Conservation (phyloP, 2,329 filamentous ascomycete genomes). For the Pseudocercospora crystallina region DNA sequence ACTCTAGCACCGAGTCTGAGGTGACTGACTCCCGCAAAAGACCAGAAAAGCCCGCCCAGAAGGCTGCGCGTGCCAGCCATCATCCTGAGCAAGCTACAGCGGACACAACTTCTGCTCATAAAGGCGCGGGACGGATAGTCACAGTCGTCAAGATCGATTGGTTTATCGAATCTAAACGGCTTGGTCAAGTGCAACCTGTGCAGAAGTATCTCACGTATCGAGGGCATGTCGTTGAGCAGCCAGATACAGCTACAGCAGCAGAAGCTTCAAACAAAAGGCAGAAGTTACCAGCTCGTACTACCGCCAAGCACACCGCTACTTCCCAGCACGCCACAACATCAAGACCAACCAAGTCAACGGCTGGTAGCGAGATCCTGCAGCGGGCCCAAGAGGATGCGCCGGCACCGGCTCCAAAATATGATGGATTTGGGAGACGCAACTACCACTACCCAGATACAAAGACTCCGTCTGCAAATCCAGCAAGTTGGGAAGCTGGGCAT, state of each 20-base stretch:
- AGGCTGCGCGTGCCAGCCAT: background rate
- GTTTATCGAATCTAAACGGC: conserved; percentile 50
- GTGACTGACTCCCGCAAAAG: conserved; percentile 15
- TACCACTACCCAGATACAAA: conserved; percentile 16
- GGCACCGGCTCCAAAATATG: conserved; percentile 6
- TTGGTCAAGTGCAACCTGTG: conserved; percentile 46
- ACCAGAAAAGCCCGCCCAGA: background rate
- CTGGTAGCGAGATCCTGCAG: conserved; percentile 43
- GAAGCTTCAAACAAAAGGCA: conserved; percentile 5
- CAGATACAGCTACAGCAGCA: conserved; percentile 23
- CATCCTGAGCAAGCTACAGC: background rate
- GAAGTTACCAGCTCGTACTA: conserved; percentile 10
- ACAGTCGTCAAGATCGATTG: conserved; percentile 56
- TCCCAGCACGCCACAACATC: conserved; percentile 7
- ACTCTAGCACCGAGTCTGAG: conserved; percentile 40
- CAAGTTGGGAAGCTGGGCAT: conserved; percentile 33
- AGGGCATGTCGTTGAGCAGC: conserved; percentile 45
- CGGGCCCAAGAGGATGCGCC: conserved; percentile 50
- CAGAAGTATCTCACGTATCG: conserved; percentile 54
- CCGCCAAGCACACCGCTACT: conserved; percentile 13
- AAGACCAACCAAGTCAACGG: conserved; percentile 5
- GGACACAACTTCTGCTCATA: background rate
- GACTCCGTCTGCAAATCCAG: conserved; percentile 19
- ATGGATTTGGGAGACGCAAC: conserved; percentile 30
- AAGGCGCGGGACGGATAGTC: conserved; percentile 37